phyloP scores from a whole-genome alignment of 164 flowering plant species.

The Nymphaea colorata region DNA sequence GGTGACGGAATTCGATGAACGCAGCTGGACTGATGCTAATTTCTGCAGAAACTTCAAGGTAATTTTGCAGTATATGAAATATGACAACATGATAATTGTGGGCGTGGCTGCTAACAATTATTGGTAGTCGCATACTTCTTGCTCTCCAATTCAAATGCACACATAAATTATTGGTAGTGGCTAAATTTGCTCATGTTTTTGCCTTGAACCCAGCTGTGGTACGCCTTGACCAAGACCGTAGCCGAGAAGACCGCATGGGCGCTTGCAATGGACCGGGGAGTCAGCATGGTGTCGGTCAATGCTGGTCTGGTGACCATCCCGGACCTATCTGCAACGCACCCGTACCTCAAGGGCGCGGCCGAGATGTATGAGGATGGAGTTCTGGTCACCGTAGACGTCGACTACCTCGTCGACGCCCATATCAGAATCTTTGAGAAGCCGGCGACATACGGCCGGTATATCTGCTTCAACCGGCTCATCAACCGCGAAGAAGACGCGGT shows the following conservation, averaged over 20 bases:
- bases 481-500: slow-evolving; percentile 31
- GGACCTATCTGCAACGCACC: slow-evolving; percentile 30
- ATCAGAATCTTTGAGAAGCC: slow-evolving; percentile 49
- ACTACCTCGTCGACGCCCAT: slow-evolving; percentile 62
- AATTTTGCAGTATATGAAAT: not conserved
- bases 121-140: too few relatives aligned
- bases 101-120: too few relatives aligned
- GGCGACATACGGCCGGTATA: slow-evolving; percentile 62
- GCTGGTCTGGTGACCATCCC: slow-evolving; percentile 41
- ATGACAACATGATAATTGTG: too few relatives aligned
- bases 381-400: slow-evolving; percentile 49
- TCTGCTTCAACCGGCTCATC: slow-evolving; percentile 57
- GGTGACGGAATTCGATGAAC: slow-evolving; percentile 35
- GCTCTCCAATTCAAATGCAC: too few relatives aligned
- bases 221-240: slow-evolving; percentile 63
- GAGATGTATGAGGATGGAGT: slow-evolving; percentile 80
- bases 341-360: slow-evolving; percentile 70
- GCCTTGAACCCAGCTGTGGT: slow-evolving; percentile 48
- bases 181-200: not conserved
- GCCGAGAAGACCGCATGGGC: slow-evolving; percentile 87
- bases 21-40: slow-evolving; percentile 57
- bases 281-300: slow-evolving; percentile 66
- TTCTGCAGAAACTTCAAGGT: slow-evolving; percentile 67
- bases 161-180: not conserved
- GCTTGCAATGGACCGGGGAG: slow-evolving; percentile 66